Conservation (phyloP, 2,329 filamentous ascomycete species). For the Diplodia corticola region DNA sequence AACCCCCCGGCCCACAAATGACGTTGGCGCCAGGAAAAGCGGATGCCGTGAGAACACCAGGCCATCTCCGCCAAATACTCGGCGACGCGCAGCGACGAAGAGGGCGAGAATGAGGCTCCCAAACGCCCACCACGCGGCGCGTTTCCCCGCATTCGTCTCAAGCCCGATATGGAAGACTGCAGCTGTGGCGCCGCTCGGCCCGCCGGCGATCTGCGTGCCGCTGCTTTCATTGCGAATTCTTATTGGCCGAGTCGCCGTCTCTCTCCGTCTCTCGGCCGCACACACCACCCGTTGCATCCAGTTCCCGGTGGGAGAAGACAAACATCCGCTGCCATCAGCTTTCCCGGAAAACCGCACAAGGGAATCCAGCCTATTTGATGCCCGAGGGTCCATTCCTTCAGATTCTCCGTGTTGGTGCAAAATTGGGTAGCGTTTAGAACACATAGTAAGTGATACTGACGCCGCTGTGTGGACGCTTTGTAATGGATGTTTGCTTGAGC, state of each 20-base stretch:
- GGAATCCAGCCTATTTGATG: no score
- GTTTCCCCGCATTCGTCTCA: not conserved
- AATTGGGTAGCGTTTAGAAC: no score
- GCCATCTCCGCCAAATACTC: not conserved
- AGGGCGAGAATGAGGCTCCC: not conserved
- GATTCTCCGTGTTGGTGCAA: no score
- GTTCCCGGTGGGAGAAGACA: no score
- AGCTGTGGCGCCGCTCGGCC: slow-evolving; percentile 1
- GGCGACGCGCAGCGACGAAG: not conserved
- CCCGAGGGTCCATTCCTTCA: no score
- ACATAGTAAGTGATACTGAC: no score
- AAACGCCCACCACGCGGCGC: not conserved
- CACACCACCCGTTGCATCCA: not conserved
- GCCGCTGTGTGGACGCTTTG: no score
- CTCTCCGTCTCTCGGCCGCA: not conserved
- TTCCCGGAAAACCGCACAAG: no score
- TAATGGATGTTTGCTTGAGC: no score
- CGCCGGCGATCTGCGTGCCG: not conserved
- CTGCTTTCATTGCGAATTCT: not conserved
- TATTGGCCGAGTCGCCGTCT: not conserved
- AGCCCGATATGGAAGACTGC: not conserved
- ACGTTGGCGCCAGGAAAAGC: not conserved
- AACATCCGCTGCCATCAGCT: no score
- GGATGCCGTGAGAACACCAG: not conserved
- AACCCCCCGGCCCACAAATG: not conserved